These are phyloP conservation scores for Aspergillus sp. DNA, from an alignment of 2,329 filamentous ascomycete genomes.

Conservation along the genomic window DNA sequence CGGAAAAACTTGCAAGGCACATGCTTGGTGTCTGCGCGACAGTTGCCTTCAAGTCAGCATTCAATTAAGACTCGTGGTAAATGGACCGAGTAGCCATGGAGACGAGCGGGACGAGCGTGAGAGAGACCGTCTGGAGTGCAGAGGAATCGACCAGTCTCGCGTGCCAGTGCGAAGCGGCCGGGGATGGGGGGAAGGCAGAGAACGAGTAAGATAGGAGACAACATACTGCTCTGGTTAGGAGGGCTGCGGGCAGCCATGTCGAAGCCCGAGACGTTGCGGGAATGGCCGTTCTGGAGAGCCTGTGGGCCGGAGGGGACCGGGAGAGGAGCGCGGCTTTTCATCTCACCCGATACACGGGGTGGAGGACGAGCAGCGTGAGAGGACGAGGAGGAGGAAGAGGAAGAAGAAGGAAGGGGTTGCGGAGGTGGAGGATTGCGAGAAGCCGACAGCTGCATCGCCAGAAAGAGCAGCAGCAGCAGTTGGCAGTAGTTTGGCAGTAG, in stretches of 20 bases:
- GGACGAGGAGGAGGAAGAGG: constrained; percentile 18
- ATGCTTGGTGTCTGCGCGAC: constrained; percentile 77
- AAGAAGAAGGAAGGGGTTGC: constrained; percentile 21
- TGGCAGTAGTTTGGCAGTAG: not conserved
- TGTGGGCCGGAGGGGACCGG: constrained; percentile 39
- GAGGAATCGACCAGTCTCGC: not conserved
- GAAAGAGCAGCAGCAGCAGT: constrained; percentile 3
- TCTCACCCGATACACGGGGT: constrained; percentile 37
- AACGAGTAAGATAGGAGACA: constrained; percentile 3
- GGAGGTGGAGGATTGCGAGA: constrained; percentile 22
- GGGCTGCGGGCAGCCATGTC: constrained; percentile 51
- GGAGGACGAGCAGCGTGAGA: constrained; percentile 27
- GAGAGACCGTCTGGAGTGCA: not conserved
- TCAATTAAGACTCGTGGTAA: not conserved
- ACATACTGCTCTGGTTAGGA: constrained; percentile 48
- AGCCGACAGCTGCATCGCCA: constrained; percentile 27
- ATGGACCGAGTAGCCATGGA: too few relatives aligned
- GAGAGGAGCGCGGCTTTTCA: constrained; percentile 45
- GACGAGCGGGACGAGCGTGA: not conserved
- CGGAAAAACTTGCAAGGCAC: constrained; percentile 99
- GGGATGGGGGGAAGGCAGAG: not conserved
- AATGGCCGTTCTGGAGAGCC: constrained; percentile 42
- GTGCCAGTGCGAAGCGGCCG: too few relatives aligned
- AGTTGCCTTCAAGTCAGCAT: not conserved
- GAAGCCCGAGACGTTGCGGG: constrained; percentile 44